Conservation (phyloP, 2,329 filamentous ascomycete species). For the Grosmannia clavigera region DNA sequence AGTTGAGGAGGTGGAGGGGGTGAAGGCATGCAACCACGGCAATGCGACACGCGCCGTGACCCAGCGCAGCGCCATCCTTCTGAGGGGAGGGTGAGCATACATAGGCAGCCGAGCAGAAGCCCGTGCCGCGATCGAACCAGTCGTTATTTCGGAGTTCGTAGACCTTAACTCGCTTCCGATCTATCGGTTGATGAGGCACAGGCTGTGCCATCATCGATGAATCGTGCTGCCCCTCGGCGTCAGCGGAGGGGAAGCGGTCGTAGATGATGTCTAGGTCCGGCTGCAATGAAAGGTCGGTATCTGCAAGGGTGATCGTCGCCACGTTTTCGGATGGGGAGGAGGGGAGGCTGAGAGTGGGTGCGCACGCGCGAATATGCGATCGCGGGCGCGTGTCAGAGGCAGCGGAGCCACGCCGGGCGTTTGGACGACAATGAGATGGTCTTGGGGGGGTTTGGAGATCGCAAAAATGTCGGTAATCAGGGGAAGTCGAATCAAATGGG, state of each 20-base stretch:
- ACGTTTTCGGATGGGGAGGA: conserved; percentile 25
- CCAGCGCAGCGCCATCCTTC: not conserved
- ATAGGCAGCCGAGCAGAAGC: conserved; percentile 76
- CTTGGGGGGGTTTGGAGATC: not conserved
- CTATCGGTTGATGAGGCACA: conserved; percentile 55
- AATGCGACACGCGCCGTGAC: not conserved
- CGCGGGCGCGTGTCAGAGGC: conserved; percentile 14
- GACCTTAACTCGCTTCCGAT: conserved; percentile 82
- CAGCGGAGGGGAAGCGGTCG: conserved; percentile 26
- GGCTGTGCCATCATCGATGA: conserved; percentile 59
- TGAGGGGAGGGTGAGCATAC: conserved; percentile 44
- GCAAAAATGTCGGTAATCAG: not conserved
- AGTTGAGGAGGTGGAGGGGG: conserved; percentile 3
- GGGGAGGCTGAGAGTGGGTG: conserved; percentile 11
- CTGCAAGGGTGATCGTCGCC: conserved; percentile 42
- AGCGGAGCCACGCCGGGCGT: not conserved
- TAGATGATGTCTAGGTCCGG: conserved; percentile 47
- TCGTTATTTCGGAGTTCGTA: conserved; percentile 98
- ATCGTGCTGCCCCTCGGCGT: conserved; percentile 41
- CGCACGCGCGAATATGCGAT: conserved; percentile 6
- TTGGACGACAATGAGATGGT: not conserved
- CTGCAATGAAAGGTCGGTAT: conserved; percentile 45
- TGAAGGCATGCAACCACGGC: not conserved
- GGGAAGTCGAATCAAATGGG: not conserved
- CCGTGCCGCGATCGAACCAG: conserved; percentile 96